Evolutionary conservation across 768 basidiomycete species (phyloP).

Genomic region (Lactifluus subvellereus): DNA sequence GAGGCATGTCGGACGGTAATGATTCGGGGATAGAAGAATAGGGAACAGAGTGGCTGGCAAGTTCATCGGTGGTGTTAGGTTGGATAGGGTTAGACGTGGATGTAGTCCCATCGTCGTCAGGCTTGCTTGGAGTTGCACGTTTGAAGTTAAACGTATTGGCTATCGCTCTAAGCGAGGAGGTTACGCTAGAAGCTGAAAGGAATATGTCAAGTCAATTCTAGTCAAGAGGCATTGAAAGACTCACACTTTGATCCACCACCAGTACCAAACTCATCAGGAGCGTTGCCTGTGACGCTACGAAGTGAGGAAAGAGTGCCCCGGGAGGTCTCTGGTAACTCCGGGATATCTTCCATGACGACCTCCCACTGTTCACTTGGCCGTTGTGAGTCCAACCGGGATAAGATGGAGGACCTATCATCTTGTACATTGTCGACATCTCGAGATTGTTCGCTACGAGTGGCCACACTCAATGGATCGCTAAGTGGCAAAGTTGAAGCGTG

Average conservation of each 20-base stretch:
- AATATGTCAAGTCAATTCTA: background rate
- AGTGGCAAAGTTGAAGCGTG: constrained; percentile 61
- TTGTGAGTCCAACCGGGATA: constrained; percentile 25
- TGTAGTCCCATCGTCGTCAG: constrained; percentile 15
- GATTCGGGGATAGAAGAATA: constrained; percentile 23
- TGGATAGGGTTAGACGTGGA: constrained; percentile 33
- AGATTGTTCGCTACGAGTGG: constrained; percentile 43
- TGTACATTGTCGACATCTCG: constrained; percentile 28
- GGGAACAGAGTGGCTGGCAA: constrained; percentile 18
- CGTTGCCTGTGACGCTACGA: constrained; percentile 33
- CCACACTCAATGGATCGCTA: constrained; percentile 44
- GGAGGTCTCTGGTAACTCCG: constrained; percentile 55
- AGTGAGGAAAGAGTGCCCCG: constrained; percentile 47
- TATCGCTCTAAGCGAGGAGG: constrained; percentile 69
- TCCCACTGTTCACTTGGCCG: constrained; percentile 82
- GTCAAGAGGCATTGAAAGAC: background rate
- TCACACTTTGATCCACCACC: constrained; percentile 51
- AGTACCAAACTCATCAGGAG: constrained; percentile 68
- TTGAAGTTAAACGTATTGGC: constrained; percentile 74
- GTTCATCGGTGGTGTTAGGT: constrained; percentile 25
- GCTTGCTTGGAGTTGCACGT: constrained; percentile 38
- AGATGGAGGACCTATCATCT: constrained; percentile 20
- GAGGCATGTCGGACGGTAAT: constrained; percentile 30
- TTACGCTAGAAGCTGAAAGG: constrained; percentile 48
- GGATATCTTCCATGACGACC: constrained; percentile 77